Evolutionary conservation across 108 stramenopile species (phyloP), one percentile per base, ranked within the genome.

Genomic region (Nitzschia inconspicua): DNA sequence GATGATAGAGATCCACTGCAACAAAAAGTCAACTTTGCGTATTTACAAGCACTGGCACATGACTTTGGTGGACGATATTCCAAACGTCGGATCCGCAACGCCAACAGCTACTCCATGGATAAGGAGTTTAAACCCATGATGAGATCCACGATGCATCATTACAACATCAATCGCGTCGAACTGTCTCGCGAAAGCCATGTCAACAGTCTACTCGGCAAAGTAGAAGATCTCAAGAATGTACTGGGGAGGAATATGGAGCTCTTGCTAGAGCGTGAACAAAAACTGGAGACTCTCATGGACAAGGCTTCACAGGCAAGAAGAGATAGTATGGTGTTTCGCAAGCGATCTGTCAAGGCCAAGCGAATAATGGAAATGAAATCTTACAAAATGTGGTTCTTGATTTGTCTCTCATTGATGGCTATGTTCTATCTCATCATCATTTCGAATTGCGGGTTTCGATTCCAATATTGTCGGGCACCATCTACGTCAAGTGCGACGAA

Each of bases 61-160:
- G 86, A 88, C 25, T 91, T 91, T 51, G 44, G 53, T 1, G 57
- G 43, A 26, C 24, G 35, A 6, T 86, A 76, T 43, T 57, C 64
- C 3, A 20, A 64, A 0, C 55, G 61, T 20, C 65, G 67, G 26
- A 80, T 91, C 23, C 47, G 68, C 6, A 77, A 56, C 29, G 85
- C 86, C 46, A 84, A 84, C 32, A 80, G 79, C 2, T 86, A 82
- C 44, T 78, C 78, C 16, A 73, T 91, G 70, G 82, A 88, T 25
- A 86, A 84, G 61, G 56, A 61, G 2, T 91, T 88, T 57, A 41
- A 29, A 9, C 77, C 63, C 16, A 65, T 62, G 4, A 11, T 91
- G 52, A 71, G 79, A 56, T 82, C 76, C 22, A 44, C 75, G 8
- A 66, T 87, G 47, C 80, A 91, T 44, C 76, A 85, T 59, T 87